Conservation (phyloP, 2,329 filamentous ascomycete genomes). For the Pestalotiopsis fici region DNA sequence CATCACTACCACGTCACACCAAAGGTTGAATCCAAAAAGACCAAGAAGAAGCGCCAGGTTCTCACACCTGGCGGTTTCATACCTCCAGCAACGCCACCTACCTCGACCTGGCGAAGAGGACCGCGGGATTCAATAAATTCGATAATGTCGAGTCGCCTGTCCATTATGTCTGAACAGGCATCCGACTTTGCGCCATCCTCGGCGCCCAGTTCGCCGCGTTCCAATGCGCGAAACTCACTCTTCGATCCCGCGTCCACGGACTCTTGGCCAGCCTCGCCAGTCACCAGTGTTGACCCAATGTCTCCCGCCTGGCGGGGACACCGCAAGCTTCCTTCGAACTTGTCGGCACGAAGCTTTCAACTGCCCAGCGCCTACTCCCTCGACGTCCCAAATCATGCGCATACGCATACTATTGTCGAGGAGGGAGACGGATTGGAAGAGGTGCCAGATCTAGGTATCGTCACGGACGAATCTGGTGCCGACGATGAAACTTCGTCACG, state of each 20-base stretch:
- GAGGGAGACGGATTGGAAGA: constrained; percentile 32
- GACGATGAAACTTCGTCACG: constrained; percentile 24
- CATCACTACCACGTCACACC: constrained; percentile 83
- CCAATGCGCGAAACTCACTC: constrained; percentile 70
- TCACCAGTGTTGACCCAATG: constrained; percentile 71
- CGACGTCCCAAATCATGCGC: constrained; percentile 21
- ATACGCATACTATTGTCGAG: constrained; percentile 27
- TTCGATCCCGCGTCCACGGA: constrained; percentile 75
- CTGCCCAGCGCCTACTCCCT: constrained; percentile 25
- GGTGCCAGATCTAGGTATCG: constrained; percentile 28
- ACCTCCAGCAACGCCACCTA: constrained; percentile 47
- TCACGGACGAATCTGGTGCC: constrained; percentile 35
- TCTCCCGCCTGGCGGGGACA: constrained; percentile 60
- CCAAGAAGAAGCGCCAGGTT: constrained; percentile 72
- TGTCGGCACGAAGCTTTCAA: constrained; percentile 52
- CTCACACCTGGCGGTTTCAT: constrained; percentile 64
- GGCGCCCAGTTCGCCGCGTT: constrained; percentile 78
- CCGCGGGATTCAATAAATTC: constrained; percentile 47
- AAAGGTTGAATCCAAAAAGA: constrained; percentile 61
- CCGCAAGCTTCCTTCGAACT: constrained; percentile 57
- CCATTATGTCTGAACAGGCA: constrained; percentile 59
- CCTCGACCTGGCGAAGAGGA: constrained; percentile 30
- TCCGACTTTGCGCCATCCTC: constrained; percentile 72
- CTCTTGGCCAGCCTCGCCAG: constrained; percentile 76
- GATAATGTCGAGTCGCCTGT: constrained; percentile 60